phyloP scores from a whole-genome alignment of 345 rosid species.

The Boechera stricta region DNA sequence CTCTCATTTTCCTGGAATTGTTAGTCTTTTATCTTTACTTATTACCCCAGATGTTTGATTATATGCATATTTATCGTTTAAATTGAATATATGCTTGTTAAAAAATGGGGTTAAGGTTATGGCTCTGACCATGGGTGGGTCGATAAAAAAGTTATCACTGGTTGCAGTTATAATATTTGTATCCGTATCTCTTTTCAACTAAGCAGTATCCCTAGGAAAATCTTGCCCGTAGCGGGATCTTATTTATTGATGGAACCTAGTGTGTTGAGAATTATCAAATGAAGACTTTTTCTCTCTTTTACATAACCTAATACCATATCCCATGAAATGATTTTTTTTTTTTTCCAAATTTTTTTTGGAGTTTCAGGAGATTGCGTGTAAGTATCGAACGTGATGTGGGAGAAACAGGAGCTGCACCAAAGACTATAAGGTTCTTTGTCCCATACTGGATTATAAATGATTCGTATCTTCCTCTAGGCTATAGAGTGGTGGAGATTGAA shows the following conservation, averaged over 20 bases:
- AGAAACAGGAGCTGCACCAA: constrained; percentile 83
- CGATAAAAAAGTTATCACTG: constrained; percentile 7
- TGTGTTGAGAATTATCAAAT: constrained; percentile 7
- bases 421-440: constrained; percentile 84
- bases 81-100: neutral
- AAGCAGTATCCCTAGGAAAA: constrained; percentile 16
- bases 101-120: constrained; percentile 9
- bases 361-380: constrained; percentile 86
- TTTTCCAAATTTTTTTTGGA: constrained; percentile 20
- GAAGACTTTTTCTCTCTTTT: constrained; percentile 1
- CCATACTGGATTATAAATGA: constrained; percentile 96
- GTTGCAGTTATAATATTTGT: constrained; percentile 6
- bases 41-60: constrained; percentile 13
- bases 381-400: constrained; percentile 94
- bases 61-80: neutral
- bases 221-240: neutral
- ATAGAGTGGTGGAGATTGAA: constrained; percentile 91
- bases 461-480: constrained; percentile 75
- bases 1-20: constrained; percentile 19
- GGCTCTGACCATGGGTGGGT: constrained; percentile 23
- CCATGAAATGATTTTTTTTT: neutral
- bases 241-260: constrained; percentile 17
- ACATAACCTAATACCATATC: neutral
- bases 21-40: constrained; percentile 22
- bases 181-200: neutral